Evolutionary conservation across 2,329 filamentous ascomycete species (phyloP), one percentile per base, ranked within the genome.

Genomic region (Rhynchosporium graminicola): DNA sequence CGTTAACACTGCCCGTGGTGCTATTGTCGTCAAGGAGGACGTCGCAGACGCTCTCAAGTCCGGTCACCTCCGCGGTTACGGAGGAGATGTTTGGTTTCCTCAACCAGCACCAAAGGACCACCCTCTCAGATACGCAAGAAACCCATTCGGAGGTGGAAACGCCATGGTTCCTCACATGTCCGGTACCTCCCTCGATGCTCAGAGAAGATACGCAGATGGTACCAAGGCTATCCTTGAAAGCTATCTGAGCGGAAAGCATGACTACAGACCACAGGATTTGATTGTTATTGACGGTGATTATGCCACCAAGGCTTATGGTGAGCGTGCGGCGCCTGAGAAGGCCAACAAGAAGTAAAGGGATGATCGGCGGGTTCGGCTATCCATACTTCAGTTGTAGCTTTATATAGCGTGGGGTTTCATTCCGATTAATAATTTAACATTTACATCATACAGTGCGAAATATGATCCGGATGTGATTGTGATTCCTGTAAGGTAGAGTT

Each of bases 81-180:
- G 86, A 68, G 91, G 91, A 74, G 91, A 95, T 71, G 90, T 95
- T 74, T 98, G 94, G 94, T 73, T 74, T 91, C 93, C 93, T 52
- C 95, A 99, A 84, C 95, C 95, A 72, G 95, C 95, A 28, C 93
- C 93, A 75, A 85, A 87, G 79, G 93, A 97, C 76, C 95, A 99
- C 84, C 86, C 87, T 64, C 90, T 99, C 74, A 92, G 95, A 77
- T 90, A 88, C 77, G 94, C 91, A 77, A 89, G 93, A 85, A 95
- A 94, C 85, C 90, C 91, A 76, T 97, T 91, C 83, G 94, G 93
- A 71, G 95, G 94, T 75, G 95, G 95, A 76, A 98, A 98, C 81
- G 95, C 93, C 80, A 99, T 95, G 91, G 93, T 97, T 64, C 92
- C 95, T 62, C 95, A 98, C 87, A 97, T 98, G 92, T 97, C 92